phyloP scores from a whole-genome alignment of 2,329 filamentous ascomycete species.

The Calonectria hongkongensis region DNA sequence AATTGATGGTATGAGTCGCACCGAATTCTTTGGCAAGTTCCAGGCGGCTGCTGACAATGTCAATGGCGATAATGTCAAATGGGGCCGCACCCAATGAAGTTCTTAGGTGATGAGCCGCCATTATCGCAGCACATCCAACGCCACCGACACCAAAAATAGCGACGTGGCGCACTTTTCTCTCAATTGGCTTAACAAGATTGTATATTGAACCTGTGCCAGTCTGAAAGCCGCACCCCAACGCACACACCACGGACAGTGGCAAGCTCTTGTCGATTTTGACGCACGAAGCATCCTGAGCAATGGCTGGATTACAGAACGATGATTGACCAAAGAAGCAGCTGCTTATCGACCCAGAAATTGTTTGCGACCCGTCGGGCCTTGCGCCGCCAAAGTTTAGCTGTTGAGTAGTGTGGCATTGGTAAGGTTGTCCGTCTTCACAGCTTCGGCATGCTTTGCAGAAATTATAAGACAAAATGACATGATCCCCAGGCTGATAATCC shows the following conservation, averaged over 20 bases:
- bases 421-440: neutral
- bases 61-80: constrained; percentile 12
- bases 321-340: constrained; percentile 12
- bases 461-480: constrained; percentile 12
- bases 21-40: constrained; percentile 2
- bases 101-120: constrained; percentile 3
- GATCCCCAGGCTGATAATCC: neutral
- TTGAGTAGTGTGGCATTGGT: neutral
- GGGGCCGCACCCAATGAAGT: neutral
- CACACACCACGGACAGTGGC: neutral
- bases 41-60: neutral
- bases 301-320: neutral
- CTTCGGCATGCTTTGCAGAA: constrained; percentile 4
- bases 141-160: neutral
- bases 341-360: neutral
- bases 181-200: neutral
- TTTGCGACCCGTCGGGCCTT: constrained; percentile 4
- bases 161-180: neutral
- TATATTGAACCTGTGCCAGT: constrained; percentile 6
- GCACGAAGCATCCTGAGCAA: constrained; percentile 3
- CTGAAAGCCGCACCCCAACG: neutral
- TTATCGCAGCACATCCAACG: constrained; percentile 13
- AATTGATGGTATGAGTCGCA: neutral
- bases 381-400: neutral
- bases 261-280: constrained; percentile 10